Conservation (phyloP, 495 filamentous ascomycete genomes). For the Tuber borchii region DNA sequence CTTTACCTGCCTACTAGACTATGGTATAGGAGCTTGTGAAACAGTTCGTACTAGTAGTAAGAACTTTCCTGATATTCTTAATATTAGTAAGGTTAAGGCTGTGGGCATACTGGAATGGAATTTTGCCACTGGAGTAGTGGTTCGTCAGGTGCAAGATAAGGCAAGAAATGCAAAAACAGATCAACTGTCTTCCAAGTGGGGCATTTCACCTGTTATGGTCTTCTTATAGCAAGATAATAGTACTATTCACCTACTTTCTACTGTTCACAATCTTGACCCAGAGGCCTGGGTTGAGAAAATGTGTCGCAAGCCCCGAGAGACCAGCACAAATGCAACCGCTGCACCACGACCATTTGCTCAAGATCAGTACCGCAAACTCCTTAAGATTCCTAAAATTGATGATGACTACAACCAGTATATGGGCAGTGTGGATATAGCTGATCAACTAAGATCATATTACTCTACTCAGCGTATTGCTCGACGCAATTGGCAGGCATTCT, state of each 20-base stretch:
- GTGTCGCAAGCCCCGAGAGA: background rate
- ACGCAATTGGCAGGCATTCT: conserved; percentile 27
- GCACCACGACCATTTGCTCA: background rate
- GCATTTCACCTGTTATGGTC: background rate
- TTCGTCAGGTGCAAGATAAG: background rate
- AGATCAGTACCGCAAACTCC: background rate
- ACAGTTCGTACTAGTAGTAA: conserved; percentile 5
- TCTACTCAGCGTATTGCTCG: conserved; percentile 13
- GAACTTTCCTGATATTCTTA: conserved; percentile 9
- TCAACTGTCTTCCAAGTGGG: background rate
- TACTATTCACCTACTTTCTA: conserved; percentile 12
- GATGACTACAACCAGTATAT: conserved; percentile 33
- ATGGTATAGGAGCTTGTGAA: conserved; percentile 9
- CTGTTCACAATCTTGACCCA: conserved; percentile 11
- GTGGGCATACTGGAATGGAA: background rate
- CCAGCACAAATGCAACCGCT: background rate
- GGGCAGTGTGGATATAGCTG: conserved; percentile 30
- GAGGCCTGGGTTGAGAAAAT: background rate
- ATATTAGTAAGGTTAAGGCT: conserved; percentile 1
- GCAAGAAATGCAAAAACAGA: background rate
- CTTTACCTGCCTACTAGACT: background rate
- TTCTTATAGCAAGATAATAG: conserved; percentile 14
- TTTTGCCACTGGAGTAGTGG: conserved; percentile 3
- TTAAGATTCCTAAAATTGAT: conserved; percentile 13
- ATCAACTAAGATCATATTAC: conserved; percentile 22